Percentiles rank a stretch among this genome's conserved stretches.
phyloP scores from a whole-genome alignment of 1,284 basidiomycete species.

The Cryptococcus sp. region DNA sequence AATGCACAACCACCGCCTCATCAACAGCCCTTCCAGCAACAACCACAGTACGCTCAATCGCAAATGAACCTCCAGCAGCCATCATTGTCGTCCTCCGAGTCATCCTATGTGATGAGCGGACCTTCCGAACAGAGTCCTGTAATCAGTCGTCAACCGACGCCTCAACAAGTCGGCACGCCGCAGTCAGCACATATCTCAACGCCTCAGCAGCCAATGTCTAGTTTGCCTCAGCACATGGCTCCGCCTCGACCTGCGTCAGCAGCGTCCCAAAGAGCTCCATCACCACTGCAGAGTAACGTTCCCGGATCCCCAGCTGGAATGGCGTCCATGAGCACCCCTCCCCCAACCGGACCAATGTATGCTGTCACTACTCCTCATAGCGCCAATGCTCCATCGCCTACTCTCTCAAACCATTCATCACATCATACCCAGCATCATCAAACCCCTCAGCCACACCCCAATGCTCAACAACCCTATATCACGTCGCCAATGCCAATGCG shows the following conservation, averaged over 20 bases:
- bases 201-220: conserved; percentile 32
- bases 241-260: conserved; percentile 43
- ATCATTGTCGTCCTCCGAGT: not conserved
- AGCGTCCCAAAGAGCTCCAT: conserved; percentile 39
- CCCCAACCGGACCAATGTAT: conserved; percentile 14
- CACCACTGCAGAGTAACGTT: conserved; percentile 30
- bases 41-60: conserved; percentile 8
- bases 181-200: conserved; percentile 30
- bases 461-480: conserved; percentile 6
- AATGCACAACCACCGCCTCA: conserved; percentile 27
- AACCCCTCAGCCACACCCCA: conserved; percentile 4
- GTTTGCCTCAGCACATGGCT: conserved; percentile 47
- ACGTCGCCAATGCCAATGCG: conserved; percentile 12
- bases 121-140: conserved; percentile 4
- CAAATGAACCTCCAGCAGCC: not conserved
- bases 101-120: conserved; percentile 9
- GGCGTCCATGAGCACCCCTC: conserved; percentile 18
- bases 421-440: conserved; percentile 28
- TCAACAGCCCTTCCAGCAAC: conserved; percentile 23
- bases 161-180: conserved; percentile 12
- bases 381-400: conserved; percentile 29
- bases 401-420: conserved; percentile 36
- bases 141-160: conserved; percentile 17
- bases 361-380: conserved; percentile 7
- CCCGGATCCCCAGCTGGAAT: conserved; percentile 20